These are phyloP conservation scores for Coemansia sp. DNA, from an alignment of 192 early-diverging fungal genomes.

Conservation along the genomic window DNA sequence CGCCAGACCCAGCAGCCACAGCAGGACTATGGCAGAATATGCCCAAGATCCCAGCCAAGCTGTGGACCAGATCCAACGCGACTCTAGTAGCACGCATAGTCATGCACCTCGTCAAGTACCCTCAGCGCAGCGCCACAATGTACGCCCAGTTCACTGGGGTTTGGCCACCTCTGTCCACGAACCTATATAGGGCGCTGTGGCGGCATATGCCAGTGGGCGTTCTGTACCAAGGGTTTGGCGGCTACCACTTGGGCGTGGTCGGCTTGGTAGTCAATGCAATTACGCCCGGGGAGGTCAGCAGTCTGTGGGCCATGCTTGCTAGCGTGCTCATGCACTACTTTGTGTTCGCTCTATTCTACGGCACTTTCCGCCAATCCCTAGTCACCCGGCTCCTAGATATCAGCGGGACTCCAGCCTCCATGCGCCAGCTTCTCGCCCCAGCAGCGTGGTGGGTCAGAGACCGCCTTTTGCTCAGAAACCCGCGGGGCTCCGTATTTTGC, in stretches of 20 bases:
- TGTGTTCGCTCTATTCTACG: constrained; percentile 27
- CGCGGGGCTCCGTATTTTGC: constrained; percentile 24
- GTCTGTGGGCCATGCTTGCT: neutral
- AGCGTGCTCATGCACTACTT: constrained; percentile 25
- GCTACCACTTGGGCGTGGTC: constrained; percentile 10
- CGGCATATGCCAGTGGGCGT: constrained; percentile 15
- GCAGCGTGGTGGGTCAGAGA: constrained; percentile 22
- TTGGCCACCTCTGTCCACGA: neutral
- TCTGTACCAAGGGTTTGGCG: constrained; percentile 20
- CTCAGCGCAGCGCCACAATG: constrained; percentile 25
- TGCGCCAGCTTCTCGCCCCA: neutral
- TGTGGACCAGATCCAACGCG: constrained; percentile 20
- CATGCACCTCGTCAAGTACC: constrained; percentile 17
- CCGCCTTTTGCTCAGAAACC: constrained; percentile 5
- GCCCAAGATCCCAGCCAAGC: constrained; percentile 1
- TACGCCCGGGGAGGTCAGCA: neutral
- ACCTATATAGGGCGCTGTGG: neutral
- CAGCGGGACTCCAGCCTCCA: neutral
- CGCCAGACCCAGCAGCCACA: neutral
- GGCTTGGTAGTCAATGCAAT: neutral
- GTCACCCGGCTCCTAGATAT: constrained; percentile 13
- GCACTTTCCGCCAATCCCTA: constrained; percentile 27
- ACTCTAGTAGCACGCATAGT: neutral
- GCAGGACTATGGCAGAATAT: neutral
- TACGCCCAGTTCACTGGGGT: constrained; percentile 15